Percentiles rank a stretch among this genome's conserved stretches.
phyloP scores from a whole-genome alignment of 768 basidiomycete species.

The Russula compacta region DNA sequence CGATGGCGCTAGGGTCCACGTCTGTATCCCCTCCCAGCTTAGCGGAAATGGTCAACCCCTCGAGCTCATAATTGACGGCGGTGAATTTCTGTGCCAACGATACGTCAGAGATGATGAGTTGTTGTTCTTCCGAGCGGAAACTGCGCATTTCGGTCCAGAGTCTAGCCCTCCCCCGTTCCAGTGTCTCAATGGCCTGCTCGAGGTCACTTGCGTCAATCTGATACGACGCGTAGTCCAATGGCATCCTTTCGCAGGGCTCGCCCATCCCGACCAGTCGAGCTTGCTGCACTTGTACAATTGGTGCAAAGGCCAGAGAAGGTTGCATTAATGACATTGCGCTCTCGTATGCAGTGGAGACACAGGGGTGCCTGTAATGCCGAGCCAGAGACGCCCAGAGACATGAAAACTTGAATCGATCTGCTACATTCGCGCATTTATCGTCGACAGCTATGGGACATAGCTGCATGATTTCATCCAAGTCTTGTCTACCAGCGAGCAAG shows the following conservation, averaged over 20 bases:
- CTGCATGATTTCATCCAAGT: not conserved
- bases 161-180: not conserved
- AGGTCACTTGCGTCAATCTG: not conserved
- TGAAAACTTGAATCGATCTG: not conserved
- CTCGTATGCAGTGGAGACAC: not conserved
- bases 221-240: not conserved
- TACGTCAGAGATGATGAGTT: not conserved
- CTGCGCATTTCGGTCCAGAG: not conserved
- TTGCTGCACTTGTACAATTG: not conserved
- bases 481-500: not conserved
- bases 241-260: not conserved
- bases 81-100: not conserved
- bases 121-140: not conserved
- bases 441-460: not conserved
- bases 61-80: not conserved
- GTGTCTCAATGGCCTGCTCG: not conserved
- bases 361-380: not conserved
- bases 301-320: not conserved
- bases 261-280: not conserved
- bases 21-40: not conserved
- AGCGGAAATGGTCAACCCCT: not conserved
- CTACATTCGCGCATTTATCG: not conserved
- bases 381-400: slow-evolving; percentile 1
- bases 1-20: too few relatives aligned
- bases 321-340: not conserved